Base-by-base conservation (phyloP, 768 basidiomycete genomes). In the Amanita subjunquillea region DNA sequence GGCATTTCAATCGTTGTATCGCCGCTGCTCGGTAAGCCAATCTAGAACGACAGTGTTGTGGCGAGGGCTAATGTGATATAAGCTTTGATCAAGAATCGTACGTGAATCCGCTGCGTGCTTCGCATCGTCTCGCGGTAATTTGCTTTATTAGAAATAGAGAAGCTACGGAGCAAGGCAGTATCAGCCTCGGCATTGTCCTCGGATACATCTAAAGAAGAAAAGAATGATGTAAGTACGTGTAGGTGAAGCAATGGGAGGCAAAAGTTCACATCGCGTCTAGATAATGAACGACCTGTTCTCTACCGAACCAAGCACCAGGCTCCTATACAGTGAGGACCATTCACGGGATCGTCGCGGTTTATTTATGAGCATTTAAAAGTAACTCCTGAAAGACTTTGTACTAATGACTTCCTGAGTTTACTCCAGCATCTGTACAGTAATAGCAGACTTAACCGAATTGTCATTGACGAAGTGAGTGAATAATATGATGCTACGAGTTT, bases 51-150 rank as follows among this genome's bases (percentile, higher is more conserved):
- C 25, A 27, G 41, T 8, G 6, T 6, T 30, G 40, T 3, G 34
- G 34, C 34, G 13, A 38, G 43, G 25, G 53, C 42, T n/a, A 25
- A 29, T 43, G 23, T 30, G 23, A 12, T 37, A 41, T 29, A 54
- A 89, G 89, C 88, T 20, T 67, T 91, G 23, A 91, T 91, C 82
- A 83, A 85, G 65, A 83, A 91, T 59, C 89, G 87, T 87, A 57
- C 65, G 76, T 64, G 29, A 5, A n/a, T 27, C 5, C 29, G 22
- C n/a, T 34, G 5, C 12, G 10, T 46, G 3, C n/a, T 34, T 40
- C 10, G 20, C 40, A 12, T 32, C 42, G n/a, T 50, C 3, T 40
- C 20, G 29, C 13, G 23, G 10, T 22, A 12, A 54, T 13, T 34
- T 37, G 25, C 22, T 34, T 17, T 27, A 7, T 15, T 27, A 90